A percentile compares a stretch with the other conserved stretches of the same genome.
phyloP scores from a whole-genome alignment of 176 grass and related monocot genomes.

The Musa schizocarpa region DNA sequence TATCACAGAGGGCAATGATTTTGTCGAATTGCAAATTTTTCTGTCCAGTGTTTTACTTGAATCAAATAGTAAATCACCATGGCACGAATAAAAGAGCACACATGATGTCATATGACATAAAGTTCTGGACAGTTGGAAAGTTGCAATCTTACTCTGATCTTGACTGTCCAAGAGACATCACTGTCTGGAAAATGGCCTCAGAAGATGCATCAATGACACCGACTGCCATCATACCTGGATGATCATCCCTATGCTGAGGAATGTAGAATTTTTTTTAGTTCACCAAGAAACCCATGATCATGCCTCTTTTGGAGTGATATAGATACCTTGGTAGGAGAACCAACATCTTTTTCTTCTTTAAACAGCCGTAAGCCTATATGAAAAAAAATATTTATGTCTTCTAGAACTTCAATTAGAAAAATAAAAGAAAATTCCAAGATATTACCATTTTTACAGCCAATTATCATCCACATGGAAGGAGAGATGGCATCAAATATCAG shows the following conservation, averaged over 20 bases:
- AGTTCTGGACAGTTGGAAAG: background rate
- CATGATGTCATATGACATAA: background rate
- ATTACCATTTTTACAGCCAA: constrained; percentile 87
- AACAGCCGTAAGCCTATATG: constrained; percentile 75
- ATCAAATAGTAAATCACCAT: background rate
- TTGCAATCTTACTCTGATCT: constrained; percentile 70
- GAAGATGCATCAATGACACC: constrained; percentile 88
- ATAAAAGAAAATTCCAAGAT: constrained; percentile 11
- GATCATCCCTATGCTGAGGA: constrained; percentile 81
- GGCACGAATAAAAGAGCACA: background rate
- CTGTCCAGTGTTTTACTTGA: background rate
- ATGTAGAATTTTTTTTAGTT: constrained; percentile 23
- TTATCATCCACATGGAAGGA: constrained; percentile 92
- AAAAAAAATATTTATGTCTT: constrained; percentile 3
- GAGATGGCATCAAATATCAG: constrained; percentile 91
- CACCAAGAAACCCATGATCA: background rate
- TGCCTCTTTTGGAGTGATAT: background rate
- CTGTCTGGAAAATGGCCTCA: constrained; percentile 73
- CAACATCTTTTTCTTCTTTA: constrained; percentile 82
- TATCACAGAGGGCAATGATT: background rate
- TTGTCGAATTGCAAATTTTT: background rate
- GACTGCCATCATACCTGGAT: constrained; percentile 98
- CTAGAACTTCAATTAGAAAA: constrained; percentile 10
- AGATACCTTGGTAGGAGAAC: constrained; percentile 27
- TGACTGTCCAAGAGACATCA: constrained; percentile 94